phyloP scores from a whole-genome alignment of 768 basidiomycete genomes.

The Brasilioporus rufonigricans region DNA sequence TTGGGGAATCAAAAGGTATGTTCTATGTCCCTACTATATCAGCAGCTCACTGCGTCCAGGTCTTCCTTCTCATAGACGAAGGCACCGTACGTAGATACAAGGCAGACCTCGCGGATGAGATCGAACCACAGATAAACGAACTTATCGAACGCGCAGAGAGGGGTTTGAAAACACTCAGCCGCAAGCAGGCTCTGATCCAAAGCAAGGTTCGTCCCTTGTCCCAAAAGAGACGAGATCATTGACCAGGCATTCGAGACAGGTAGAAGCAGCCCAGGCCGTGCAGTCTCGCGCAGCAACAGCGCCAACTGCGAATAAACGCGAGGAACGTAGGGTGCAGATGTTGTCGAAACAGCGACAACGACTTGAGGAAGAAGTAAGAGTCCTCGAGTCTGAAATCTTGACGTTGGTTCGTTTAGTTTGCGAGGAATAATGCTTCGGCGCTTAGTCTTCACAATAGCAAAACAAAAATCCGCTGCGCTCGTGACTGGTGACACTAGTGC shows the following conservation, averaged over 20 bases:
- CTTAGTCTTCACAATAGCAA: constrained; percentile 21
- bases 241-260: constrained; percentile 33
- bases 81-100: constrained; percentile 72
- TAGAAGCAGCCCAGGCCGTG: constrained; percentile 47
- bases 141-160: constrained; percentile 70
- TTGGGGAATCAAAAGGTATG: constrained; percentile 65
- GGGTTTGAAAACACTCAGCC: constrained; percentile 58
- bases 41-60: constrained; percentile 39
- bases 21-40: not conserved
- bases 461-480: constrained; percentile 13
- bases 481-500: not conserved
- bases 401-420: constrained; percentile 40
- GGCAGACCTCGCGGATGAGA: constrained; percentile 70
- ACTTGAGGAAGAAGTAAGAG: constrained; percentile 59
- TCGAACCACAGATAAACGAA: constrained; percentile 78
- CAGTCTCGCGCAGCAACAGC: constrained; percentile 45
- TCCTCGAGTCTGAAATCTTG: constrained; percentile 61
- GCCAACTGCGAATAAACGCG: constrained; percentile 59
- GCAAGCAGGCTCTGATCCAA: constrained; percentile 60
- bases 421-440: not conserved
- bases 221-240: not conserved
- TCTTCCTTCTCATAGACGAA: constrained; percentile 74
- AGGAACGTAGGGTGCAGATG: constrained; percentile 62
- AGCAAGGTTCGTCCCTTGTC: constrained; percentile 48
- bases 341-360: constrained; percentile 64